Evolutionary conservation across 2,329 filamentous ascomycete species (phyloP).

Genomic region (Diaporthe australafricana): DNA sequence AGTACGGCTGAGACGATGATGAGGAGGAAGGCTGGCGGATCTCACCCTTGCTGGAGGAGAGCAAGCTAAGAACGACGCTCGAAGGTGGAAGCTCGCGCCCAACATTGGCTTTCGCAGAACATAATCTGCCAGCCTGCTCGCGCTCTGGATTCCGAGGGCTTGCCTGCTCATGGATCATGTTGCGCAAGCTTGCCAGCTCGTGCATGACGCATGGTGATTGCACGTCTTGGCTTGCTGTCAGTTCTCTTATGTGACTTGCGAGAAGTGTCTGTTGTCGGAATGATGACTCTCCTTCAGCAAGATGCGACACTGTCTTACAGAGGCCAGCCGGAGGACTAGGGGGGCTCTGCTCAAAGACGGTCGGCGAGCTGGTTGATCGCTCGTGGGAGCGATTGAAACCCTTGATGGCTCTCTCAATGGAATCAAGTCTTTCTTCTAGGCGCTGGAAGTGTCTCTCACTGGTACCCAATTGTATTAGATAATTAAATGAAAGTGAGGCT

Average conservation of each 20-base stretch:
- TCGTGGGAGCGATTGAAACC: neutral
- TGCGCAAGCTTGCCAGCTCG: conserved; percentile 4
- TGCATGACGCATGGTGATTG: neutral
- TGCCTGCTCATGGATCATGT: neutral
- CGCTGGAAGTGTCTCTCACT: neutral
- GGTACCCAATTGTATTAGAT: too few relatives aligned
- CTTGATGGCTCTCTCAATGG: neutral
- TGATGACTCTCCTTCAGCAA: neutral
- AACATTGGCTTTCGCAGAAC: too few relatives aligned
- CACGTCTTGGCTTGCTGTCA: neutral
- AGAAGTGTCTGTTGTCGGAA: neutral
- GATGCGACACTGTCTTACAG: neutral
- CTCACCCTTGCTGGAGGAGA: neutral
- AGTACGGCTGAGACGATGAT: neutral
- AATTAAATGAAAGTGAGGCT: neutral
- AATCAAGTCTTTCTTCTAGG: neutral
- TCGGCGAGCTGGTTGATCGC: neutral
- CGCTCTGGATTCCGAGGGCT: neutral
- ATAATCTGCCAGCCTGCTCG: neutral
- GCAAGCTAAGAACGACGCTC: neutral
- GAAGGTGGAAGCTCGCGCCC: neutral
- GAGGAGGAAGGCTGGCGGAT: neutral
- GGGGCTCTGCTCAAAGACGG: neutral
- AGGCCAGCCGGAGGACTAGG: neutral
- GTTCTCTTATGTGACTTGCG: neutral